These are phyloP conservation scores for Erythrobasidium yunnanense DNA, from an alignment of 768 basidiomycete species.

Conservation along the genomic window DNA sequence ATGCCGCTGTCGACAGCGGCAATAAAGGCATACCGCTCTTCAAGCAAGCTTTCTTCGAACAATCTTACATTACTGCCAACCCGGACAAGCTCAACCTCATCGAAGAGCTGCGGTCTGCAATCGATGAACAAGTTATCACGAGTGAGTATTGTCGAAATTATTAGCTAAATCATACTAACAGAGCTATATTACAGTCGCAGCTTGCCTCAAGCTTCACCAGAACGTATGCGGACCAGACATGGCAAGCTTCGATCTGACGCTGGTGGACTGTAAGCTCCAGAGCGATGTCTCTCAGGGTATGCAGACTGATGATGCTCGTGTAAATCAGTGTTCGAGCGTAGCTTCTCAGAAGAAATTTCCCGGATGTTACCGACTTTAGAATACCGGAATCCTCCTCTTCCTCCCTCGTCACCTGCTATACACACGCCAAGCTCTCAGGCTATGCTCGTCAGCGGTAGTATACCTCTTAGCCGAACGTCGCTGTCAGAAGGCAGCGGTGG, in stretches of 20 bases:
- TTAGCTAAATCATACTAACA: conserved; percentile 6
- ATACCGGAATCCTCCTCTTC: not conserved
- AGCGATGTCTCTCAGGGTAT: not conserved
- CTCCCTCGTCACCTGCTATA: not conserved
- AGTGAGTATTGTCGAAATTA: not conserved
- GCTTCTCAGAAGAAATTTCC: conserved; percentile 34
- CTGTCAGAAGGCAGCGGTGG: too few species aligned
- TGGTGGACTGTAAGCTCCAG: conserved; percentile 48
- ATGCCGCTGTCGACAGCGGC: conserved; percentile 73
- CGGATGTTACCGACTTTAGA: conserved; percentile 3
- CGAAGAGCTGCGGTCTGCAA: conserved; percentile 58
- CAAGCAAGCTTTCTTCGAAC: conserved; percentile 58
- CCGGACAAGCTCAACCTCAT: conserved; percentile 62
- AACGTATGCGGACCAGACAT: conserved; percentile 75
- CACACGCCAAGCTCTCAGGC: too few species aligned
- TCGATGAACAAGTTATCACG: conserved; percentile 67
- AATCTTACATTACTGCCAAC: conserved; percentile 57
- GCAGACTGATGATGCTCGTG: not conserved
- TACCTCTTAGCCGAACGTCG: too few species aligned
- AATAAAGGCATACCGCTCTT: conserved; percentile 65
- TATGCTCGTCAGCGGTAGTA: too few species aligned
- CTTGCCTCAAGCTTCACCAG: conserved; percentile 71
- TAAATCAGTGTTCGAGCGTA: conserved; percentile 34
- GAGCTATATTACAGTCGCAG: conserved; percentile 56
- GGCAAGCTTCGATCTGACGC: conserved; percentile 79